Conservation (phyloP, 2,329 filamentous ascomycete genomes). For the Sporothrix humicola region DNA sequence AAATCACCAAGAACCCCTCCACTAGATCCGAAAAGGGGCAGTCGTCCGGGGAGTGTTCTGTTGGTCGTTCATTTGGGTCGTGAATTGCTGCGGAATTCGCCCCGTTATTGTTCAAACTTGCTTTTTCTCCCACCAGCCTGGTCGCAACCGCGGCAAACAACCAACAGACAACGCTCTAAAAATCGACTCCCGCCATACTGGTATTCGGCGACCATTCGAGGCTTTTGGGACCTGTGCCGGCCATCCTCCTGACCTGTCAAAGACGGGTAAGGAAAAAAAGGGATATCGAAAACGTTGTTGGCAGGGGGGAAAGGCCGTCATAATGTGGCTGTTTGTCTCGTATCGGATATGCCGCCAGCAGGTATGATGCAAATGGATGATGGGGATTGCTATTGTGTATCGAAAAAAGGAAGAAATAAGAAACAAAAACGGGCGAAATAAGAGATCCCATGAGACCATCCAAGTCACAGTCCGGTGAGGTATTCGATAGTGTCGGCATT, state of each 20-base stretch:
- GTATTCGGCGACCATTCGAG: conserved; percentile 2
- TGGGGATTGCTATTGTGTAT: background rate
- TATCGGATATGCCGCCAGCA: background rate
- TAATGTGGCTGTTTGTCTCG: background rate
- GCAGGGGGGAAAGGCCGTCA: background rate
- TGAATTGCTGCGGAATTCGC: conserved; percentile 11
- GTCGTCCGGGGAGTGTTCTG: background rate
- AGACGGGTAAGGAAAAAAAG: conserved; percentile 31
- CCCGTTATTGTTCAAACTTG: background rate
- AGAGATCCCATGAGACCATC: background rate
- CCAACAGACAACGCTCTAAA: background rate
- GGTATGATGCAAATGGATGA: background rate
- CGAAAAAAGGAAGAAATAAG: background rate
- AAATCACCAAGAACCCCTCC: background rate
- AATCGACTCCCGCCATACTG: background rate
- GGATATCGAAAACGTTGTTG: background rate
- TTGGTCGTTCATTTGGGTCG: background rate
- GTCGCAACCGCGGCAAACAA: background rate
- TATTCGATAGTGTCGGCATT: background rate
- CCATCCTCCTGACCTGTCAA: background rate
- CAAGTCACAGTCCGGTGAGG: background rate
- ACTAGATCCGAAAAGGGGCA: background rate
- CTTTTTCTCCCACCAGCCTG: background rate
- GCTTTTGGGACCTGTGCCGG: background rate
- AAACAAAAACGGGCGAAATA: background rate